Conservation (phyloP, 768 basidiomycete genomes). For the Cyclocybe cylindracea region DNA sequence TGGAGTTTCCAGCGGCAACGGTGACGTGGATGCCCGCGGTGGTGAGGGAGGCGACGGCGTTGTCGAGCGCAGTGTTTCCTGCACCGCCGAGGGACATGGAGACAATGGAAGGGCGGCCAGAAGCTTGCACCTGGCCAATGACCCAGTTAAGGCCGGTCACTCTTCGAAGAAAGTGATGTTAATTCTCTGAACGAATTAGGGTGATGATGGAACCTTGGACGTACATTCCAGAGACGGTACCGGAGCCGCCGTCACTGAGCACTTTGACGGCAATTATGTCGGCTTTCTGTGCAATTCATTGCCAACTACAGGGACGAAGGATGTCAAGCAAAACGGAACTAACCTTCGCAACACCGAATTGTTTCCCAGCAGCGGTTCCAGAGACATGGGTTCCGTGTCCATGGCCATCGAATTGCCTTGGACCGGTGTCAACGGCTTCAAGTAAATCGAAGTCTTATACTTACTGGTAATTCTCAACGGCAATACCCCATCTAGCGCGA, state of each 20-base stretch:
- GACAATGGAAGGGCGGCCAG: conserved; percentile 24
- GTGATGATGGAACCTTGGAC: not conserved
- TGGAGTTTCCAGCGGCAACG: conserved; percentile 31
- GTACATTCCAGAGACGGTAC: conserved; percentile 9
- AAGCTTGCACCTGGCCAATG: conserved; percentile 8
- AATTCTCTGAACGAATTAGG: not conserved
- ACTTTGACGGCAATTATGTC: conserved; percentile 43
- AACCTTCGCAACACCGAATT: conserved; percentile 22
- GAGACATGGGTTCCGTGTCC: conserved; percentile 30
- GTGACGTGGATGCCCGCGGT: conserved; percentile 22
- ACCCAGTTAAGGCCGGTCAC: conserved; percentile 29
- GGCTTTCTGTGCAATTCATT: conserved; percentile 25
- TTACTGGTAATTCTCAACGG: conserved; percentile 27
- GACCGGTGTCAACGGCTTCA: not conserved
- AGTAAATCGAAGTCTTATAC: not conserved
- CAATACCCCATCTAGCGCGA: conserved; percentile 38
- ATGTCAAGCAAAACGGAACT: conserved; percentile 8
- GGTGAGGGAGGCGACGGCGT: conserved; percentile 21
- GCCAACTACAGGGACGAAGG: no score
- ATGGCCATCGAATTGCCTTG: conserved; percentile 29
- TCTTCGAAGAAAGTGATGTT: not conserved
- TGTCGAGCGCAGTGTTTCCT: conserved; percentile 24
- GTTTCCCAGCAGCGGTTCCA: conserved; percentile 24
- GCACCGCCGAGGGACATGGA: conserved; percentile 31
- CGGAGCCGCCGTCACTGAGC: conserved; percentile 29